phyloP scores from a whole-genome alignment of 2,329 filamentous ascomycete species.

The Colletotrichum chrysophilum region DNA sequence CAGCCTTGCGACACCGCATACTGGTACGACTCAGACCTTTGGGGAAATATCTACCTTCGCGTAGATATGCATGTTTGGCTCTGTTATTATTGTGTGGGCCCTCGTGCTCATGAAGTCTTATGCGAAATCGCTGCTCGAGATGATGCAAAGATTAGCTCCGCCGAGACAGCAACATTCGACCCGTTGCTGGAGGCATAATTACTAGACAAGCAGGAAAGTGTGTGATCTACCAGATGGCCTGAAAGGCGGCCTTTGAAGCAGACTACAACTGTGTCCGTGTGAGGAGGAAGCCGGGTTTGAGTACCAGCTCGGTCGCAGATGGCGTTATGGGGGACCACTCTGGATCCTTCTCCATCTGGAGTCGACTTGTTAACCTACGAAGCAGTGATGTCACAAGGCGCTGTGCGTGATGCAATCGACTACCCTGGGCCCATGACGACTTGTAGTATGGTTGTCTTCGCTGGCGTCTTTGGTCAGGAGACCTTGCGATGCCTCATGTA shows the following conservation, averaged over 20 bases:
- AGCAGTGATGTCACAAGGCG: neutral
- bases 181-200: too few species aligned
- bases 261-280: neutral
- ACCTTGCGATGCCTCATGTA: neutral
- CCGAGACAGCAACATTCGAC: too few species aligned
- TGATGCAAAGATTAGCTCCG: too few species aligned
- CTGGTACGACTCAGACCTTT: accelerated
- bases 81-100: too few species aligned
- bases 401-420: neutral
- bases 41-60: too few species aligned
- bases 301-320: neutral
- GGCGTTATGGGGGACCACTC: neutral
- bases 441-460: neutral
- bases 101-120: too few species aligned
- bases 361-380: neutral
- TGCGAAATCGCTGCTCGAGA: too few species aligned
- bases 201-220: too few species aligned
- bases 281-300: neutral
- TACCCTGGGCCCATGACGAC: neutral
- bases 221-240: too few species aligned
- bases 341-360: neutral
- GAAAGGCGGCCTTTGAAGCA: accelerated
- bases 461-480: neutral
- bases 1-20: too few species aligned
- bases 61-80: too few species aligned